Evolutionary conservation across 305 asterid genomes (phyloP).

Genomic region (Fraxinus xanthoxyloides): DNA sequence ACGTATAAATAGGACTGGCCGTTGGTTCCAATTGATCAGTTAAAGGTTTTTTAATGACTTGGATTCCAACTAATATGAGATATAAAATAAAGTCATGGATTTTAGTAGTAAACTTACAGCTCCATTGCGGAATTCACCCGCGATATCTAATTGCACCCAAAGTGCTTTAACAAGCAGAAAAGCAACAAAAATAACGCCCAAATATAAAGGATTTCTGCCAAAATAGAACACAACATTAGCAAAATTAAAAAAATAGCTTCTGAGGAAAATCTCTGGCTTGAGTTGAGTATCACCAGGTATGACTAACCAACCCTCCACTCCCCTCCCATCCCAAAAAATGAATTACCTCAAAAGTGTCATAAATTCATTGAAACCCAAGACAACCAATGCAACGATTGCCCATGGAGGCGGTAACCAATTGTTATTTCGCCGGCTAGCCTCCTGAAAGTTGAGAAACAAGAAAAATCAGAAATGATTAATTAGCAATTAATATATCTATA

Average conservation of each 20-base stretch:
- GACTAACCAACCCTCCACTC: not conserved
- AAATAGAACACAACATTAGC: constrained; percentile 22
- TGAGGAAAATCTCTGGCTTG: constrained; percentile 10
- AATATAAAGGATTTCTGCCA: constrained; percentile 86
- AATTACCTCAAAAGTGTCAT: constrained; percentile 93
- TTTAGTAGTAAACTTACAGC: constrained; percentile 51
- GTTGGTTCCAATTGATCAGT: not conserved
- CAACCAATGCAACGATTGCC: constrained; percentile 79
- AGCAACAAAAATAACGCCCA: constrained; percentile 72
- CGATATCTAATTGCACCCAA: constrained; percentile 93
- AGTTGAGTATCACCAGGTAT: constrained; percentile 8
- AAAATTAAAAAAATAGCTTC: constrained; percentile 3
- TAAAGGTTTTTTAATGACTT: not conserved
- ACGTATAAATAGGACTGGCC: not conserved
- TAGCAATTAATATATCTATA: constrained; percentile 1
- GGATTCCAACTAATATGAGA: not conserved
- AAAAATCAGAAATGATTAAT: constrained; percentile 15
- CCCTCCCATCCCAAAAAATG: not conserved
- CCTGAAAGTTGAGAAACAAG: constrained; percentile 52
- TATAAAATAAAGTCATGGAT: not conserved
- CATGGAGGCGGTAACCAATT: constrained; percentile 99
- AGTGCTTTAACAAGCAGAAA: constrained; percentile 83
- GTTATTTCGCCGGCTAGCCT: constrained; percentile 88
- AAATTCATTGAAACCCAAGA: constrained; percentile 94
- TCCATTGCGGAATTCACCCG: constrained; percentile 91